Percentiles rank a stretch among this genome's conserved stretches.
phyloP scores from a whole-genome alignment of 331 rosid species.

The Dryas integrifolia region DNA sequence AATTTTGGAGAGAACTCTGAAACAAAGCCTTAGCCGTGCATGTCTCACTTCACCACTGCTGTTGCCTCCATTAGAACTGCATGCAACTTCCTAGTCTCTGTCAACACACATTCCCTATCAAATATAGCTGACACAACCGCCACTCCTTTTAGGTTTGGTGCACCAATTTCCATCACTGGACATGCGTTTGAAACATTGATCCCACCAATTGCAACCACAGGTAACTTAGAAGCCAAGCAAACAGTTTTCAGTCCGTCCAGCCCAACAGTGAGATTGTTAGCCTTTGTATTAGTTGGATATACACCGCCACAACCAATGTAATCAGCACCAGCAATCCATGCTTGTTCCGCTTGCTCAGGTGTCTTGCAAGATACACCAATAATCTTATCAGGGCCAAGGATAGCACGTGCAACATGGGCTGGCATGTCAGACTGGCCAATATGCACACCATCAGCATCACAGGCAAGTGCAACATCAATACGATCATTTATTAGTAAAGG shows the following conservation, averaged over 20 bases:
- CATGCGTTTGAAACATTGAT: constrained; percentile 59
- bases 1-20: not conserved
- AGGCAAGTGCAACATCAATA: constrained; percentile 76
- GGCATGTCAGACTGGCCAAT: constrained; percentile 96
- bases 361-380: constrained; percentile 96
- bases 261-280: constrained; percentile 67
- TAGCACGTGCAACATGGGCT: constrained; percentile 47
- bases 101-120: constrained; percentile 60
- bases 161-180: constrained; percentile 60
- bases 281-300: constrained; percentile 77
- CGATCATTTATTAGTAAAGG: constrained; percentile 88
- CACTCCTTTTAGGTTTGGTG: constrained; percentile 69
- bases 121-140: constrained; percentile 94
- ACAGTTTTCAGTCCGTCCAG: constrained; percentile 66
- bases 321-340: constrained; percentile 85
- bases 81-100: constrained; percentile 65
- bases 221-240: constrained; percentile 68
- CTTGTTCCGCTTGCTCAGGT: constrained; percentile 72
- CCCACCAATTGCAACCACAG: constrained; percentile 95
- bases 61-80: constrained; percentile 40
- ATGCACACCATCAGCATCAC: constrained; percentile 93
- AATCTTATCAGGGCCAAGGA: constrained; percentile 79
- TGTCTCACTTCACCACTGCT: constrained; percentile 22
- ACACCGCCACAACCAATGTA: constrained; percentile 91
- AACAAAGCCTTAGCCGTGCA: not conserved